Evolutionary conservation across 331 rosid genomes (phyloP).

Genomic region (Pyracantha coccinea): DNA sequence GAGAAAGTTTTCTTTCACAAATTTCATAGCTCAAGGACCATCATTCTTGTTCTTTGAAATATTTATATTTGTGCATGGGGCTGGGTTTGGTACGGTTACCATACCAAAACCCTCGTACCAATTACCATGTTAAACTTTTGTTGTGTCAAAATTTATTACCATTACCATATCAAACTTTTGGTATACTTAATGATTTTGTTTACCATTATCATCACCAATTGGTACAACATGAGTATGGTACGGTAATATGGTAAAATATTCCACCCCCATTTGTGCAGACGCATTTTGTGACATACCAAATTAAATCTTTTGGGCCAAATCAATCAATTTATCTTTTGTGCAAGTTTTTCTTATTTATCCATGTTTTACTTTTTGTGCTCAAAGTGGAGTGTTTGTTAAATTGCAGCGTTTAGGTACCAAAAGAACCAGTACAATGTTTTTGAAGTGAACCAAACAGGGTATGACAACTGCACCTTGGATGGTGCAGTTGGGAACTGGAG

Average conservation of each 20-base stretch:
- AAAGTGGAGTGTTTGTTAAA: not conserved
- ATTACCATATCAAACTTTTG: no score
- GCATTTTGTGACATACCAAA: not conserved
- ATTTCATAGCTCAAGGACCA: not conserved
- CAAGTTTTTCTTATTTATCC: not conserved
- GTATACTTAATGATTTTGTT: no score
- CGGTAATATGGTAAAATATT: no score
- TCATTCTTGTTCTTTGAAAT: not conserved
- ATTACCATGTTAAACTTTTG: no score
- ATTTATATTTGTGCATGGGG: not conserved
- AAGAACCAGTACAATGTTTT: slow-evolving; percentile 90
- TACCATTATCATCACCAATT: no score
- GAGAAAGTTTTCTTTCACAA: not conserved
- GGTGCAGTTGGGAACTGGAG: slow-evolving; percentile 85
- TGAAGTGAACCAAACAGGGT: slow-evolving; percentile 81
- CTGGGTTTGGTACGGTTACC: no score
- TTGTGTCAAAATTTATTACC: no score
- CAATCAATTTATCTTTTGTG: not conserved
- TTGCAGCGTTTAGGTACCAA: slow-evolving; percentile 74
- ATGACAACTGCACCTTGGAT: slow-evolving; percentile 81
- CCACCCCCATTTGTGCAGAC: no score
- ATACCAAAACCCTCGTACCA: accelerated
- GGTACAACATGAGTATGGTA: no score
- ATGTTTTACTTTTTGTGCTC: not conserved
- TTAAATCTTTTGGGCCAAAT: not conserved